Conservation (phyloP, 2,329 filamentous ascomycete species). For the Trichoderma harzianum region DNA sequence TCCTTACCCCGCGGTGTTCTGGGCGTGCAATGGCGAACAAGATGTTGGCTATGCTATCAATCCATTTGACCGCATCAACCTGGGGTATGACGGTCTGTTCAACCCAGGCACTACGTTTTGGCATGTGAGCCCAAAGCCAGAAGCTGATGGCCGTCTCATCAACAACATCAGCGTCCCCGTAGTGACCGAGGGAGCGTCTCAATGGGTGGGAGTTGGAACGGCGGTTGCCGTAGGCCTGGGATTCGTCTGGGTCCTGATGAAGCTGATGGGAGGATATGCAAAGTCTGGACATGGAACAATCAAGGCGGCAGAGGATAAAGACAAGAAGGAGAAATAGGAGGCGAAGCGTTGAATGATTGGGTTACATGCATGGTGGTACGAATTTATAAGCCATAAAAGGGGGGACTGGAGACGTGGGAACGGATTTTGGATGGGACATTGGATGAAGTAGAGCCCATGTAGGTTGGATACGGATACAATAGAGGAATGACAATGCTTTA, state of each 20-base stretch:
- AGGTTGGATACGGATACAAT: background rate
- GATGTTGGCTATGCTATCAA: conserved; percentile 67
- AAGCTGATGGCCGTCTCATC: conserved; percentile 40
- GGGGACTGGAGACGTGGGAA: background rate
- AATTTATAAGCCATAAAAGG: background rate
- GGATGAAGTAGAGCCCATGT: background rate
- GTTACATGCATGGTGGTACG: background rate
- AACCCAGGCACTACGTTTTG: conserved; percentile 76
- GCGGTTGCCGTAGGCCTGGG: conserved; percentile 57
- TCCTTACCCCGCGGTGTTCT: conserved; percentile 83
- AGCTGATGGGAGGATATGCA: conserved; percentile 36
- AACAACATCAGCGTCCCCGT: conserved; percentile 63
- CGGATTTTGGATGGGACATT: background rate
- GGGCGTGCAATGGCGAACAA: conserved; percentile 72
- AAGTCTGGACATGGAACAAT: conserved; percentile 6
- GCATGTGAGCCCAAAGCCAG: conserved; percentile 60
- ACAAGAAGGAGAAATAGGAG: conserved; percentile 27
- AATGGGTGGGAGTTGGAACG: conserved; percentile 54
- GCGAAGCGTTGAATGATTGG: background rate
- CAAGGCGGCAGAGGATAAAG: conserved; percentile 1
- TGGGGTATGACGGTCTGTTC: conserved; percentile 87
- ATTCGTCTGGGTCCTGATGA: conserved; percentile 68
- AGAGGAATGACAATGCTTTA: background rate
- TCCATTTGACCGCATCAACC: conserved; percentile 78
- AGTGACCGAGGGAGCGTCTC: conserved; percentile 50